Base-by-base conservation (phyloP, 1,139 yeast species). In the Debaryomyces sp. region DNA sequence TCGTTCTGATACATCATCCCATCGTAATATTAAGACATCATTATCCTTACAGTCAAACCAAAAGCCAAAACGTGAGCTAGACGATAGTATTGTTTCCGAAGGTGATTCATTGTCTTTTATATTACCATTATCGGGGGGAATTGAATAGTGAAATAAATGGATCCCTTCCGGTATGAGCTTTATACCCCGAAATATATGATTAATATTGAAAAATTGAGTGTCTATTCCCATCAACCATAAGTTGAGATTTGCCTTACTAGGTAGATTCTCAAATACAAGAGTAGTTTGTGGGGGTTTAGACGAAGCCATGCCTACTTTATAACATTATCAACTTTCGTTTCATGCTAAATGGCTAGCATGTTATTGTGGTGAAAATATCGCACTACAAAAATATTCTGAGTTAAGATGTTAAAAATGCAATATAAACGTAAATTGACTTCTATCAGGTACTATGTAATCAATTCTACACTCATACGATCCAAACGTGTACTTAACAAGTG, bases 211-310 rank as follows among this genome's bases (percentile, higher is more conserved):
- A 50, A 67, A 68, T 50, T 61, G 67, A 15, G 64, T 58, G 47
- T 68, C 73, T 15, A 68, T 62, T 3, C 73, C 73, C 5, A 68
- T 46, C 10, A 64, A 52, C 64, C 68, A 58, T 35, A 54, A 49
- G 26, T 53, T 34, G 26, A 41, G 23, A 7, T 23, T 39, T 3
- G 61, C 53, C 10, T 56, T 50, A 1, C 26, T 23, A 4, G 67
- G 67, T 7, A 61, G 46, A 5, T 54, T 53, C 37, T 49, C 54
- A 34, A 57, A 54, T 6, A 64, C 24, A 6, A 67, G 48, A 1
- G 72, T 67, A 5, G 61, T 49, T 21, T 54, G 38, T n/a, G 71
- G 71, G 2, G 70, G 70, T 39, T 50, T 53, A 37, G 47, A 51
- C 59, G 52, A 54, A 41, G 30, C 18, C 40, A 26, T 36, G 23